A percentile compares a stretch with the other conserved stretches of the same genome.
phyloP scores from a whole-genome alignment of 2,329 filamentous ascomycete genomes.

The Verticillium alfalfae region DNA sequence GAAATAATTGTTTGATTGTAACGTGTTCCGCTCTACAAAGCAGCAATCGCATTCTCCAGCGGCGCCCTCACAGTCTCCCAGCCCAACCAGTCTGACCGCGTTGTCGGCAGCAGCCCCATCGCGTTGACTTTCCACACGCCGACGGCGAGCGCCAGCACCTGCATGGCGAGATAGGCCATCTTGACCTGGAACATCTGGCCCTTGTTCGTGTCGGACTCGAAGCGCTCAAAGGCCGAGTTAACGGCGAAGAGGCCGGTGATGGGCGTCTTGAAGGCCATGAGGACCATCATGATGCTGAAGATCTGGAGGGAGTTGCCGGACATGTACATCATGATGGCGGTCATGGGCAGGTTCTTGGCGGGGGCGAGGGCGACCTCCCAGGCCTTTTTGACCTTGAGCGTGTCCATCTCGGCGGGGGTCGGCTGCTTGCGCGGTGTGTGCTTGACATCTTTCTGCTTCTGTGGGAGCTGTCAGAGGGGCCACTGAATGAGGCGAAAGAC shows the following conservation, averaged over 20 bases:
- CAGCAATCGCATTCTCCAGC: slow-evolving; percentile 60
- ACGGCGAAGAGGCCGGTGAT: slow-evolving; percentile 78
- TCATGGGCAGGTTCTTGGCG: slow-evolving; percentile 94
- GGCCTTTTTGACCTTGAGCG: slow-evolving; percentile 94
- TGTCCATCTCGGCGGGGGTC: slow-evolving; percentile 82
- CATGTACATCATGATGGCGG: slow-evolving; percentile 99
- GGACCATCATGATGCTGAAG: slow-evolving; percentile 99
- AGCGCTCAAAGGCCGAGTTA: slow-evolving; percentile 83
- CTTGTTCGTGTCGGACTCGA: slow-evolving; percentile 76
- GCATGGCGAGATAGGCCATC: slow-evolving; percentile 80
- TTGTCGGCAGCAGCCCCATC: slow-evolving; percentile 96
- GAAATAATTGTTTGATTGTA: background rate
- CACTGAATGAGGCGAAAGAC: background rate
- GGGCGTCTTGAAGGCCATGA: slow-evolving; percentile 97
- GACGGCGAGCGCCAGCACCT: slow-evolving; percentile 74
- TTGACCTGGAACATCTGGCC: slow-evolving; percentile 76
- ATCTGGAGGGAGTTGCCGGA: slow-evolving; percentile 97
- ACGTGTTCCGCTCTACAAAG: slow-evolving; percentile 35
- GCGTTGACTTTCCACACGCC: slow-evolving; percentile 95
- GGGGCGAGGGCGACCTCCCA: slow-evolving; percentile 96
- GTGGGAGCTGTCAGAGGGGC: slow-evolving; percentile 2
- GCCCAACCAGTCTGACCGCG: slow-evolving; percentile 92
- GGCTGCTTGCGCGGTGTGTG: slow-evolving; percentile 57
- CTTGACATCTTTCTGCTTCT: slow-evolving; percentile 44
- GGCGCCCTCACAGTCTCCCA: slow-evolving; percentile 78